Base-by-base conservation (phyloP, 1,284 basidiomycete species). In the Ganoderma meredithae region DNA sequence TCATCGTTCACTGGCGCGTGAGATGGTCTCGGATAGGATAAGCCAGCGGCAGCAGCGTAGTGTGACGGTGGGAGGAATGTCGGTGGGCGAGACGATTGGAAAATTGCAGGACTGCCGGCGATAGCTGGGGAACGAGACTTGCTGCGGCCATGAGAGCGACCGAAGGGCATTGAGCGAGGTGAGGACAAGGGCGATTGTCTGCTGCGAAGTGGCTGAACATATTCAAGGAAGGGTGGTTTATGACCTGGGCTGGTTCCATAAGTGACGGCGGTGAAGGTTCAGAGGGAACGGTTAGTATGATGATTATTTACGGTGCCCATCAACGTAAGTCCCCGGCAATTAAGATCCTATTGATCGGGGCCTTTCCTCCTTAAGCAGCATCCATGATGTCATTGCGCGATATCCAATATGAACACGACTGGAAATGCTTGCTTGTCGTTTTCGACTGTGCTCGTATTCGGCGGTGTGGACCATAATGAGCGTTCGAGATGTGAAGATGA, bases 21-120 rank as follows among this genome's bases (percentile, higher is more conserved):
- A 49, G 60, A 33, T n/a, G 44, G 61, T 6, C 12, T 66, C 33
- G 25, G 52, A 62, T 68, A 71, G 6, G 55, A 31, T 10, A 85
- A 67, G 1, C 86, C 87, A 3, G 85, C 88, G 1, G 88, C 89
- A 1, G 86, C 86, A 25, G 90, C 90, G 76, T 89, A 91, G 71
- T 90, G 84, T 39, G 90, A 86, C 0, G 90, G 89, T 9, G 90
- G 89, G 19, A 86, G 78, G 72, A 88, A 91, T 0, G 76, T 74
- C 2, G 80, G 81, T 25, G 78, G 77, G 40, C 74, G 74, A 62
- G 71, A 69, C 27, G 66, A 27, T n/a, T 53, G 61, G 65, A 40
- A 55, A 22, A 56, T n/a, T 22, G 62, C 9, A 22, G 49, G 43
- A n/a, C 52, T 60, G 53, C 39, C 19, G 3, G 39, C 13, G 6